Conservation (phyloP, 179 eudicot species). For the Beta corolliflora region DNA sequence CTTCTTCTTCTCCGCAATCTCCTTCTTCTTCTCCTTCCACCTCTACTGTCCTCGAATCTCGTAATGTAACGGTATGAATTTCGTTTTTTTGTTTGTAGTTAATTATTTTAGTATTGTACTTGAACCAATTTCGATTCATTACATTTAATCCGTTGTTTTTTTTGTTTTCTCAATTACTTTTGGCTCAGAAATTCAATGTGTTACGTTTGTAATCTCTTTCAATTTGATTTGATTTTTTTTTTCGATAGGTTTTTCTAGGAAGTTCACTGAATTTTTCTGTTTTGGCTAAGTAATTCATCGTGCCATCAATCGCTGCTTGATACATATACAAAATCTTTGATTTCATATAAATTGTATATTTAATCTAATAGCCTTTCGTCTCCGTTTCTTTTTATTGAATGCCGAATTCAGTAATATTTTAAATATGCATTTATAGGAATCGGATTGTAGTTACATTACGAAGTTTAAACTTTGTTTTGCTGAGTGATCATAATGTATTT, state of each 20-base stretch:
- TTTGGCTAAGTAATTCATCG: no score
- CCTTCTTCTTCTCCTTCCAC: slow-evolving; percentile 26
- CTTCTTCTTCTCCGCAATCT: slow-evolving; percentile 29
- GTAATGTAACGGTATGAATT: slow-evolving; percentile 49
- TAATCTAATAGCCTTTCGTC: background rate
- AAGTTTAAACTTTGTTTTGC: background rate
- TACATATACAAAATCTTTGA: background rate
- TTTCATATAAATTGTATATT: background rate
- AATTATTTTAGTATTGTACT: no score
- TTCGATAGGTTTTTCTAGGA: background rate
- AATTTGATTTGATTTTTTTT: background rate
- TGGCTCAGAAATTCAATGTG: background rate
- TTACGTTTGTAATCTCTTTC: background rate
- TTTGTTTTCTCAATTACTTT: background rate
- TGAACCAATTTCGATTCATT: background rate
- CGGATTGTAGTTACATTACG: no score
- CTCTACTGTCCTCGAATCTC: slow-evolving; percentile 40
- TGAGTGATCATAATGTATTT: background rate
- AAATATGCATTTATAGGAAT: background rate
- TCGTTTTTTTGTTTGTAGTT: background rate
- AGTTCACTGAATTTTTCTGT: no score
- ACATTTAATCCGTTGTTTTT: background rate
- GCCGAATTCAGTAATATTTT: no score
- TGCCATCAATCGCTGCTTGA: no score
- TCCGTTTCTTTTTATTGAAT: no score